Evolutionary conservation across 2,329 filamentous ascomycete genomes (phyloP).

Genomic region (Trichophyton equinum): DNA sequence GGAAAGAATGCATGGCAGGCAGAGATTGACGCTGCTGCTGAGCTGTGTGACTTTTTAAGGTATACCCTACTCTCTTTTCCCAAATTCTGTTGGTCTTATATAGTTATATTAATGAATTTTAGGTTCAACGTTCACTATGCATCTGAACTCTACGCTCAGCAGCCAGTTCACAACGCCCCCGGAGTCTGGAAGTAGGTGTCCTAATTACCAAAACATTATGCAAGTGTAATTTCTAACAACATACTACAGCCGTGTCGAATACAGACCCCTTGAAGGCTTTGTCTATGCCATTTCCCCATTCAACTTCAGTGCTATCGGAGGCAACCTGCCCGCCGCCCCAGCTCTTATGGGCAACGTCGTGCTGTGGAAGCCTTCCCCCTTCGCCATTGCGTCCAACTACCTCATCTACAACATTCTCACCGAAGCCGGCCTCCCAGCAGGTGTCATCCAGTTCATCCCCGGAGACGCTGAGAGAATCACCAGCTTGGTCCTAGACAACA

Average conservation of each 20-base stretch:
- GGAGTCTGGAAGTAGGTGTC: slow-evolving; percentile 66
- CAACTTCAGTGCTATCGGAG: slow-evolving; percentile 94
- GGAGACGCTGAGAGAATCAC: slow-evolving; percentile 79
- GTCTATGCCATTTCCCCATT: slow-evolving; percentile 91
- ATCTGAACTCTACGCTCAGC: slow-evolving; percentile 75
- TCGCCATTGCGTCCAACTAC: slow-evolving; percentile 80
- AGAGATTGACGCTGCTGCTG: slow-evolving; percentile 95
- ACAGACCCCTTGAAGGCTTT: slow-evolving; percentile 84
- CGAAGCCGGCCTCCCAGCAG: slow-evolving; percentile 76
- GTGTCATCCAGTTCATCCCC: slow-evolving; percentile 88
- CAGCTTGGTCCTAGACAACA: slow-evolving; percentile 60
- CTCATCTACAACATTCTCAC: slow-evolving; percentile 79
- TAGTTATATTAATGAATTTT: slow-evolving; percentile 27
- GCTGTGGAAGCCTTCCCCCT: slow-evolving; percentile 91
- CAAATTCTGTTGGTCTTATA: not conserved
- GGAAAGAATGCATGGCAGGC: slow-evolving; percentile 98
- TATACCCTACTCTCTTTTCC: slow-evolving; percentile 14
- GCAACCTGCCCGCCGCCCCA: slow-evolving; percentile 70
- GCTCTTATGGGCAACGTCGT: slow-evolving; percentile 90
- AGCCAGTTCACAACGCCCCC: slow-evolving; percentile 69
- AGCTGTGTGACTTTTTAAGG: slow-evolving; percentile 82
- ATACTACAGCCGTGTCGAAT: slow-evolving; percentile 53
- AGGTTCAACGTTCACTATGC: slow-evolving; percentile 86
- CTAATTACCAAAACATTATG: not conserved
- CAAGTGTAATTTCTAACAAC: too few relatives aligned